These are phyloP conservation scores for Blastobotrys terrestris DNA, from an alignment of 805 yeast species.

Conservation along the genomic window DNA sequence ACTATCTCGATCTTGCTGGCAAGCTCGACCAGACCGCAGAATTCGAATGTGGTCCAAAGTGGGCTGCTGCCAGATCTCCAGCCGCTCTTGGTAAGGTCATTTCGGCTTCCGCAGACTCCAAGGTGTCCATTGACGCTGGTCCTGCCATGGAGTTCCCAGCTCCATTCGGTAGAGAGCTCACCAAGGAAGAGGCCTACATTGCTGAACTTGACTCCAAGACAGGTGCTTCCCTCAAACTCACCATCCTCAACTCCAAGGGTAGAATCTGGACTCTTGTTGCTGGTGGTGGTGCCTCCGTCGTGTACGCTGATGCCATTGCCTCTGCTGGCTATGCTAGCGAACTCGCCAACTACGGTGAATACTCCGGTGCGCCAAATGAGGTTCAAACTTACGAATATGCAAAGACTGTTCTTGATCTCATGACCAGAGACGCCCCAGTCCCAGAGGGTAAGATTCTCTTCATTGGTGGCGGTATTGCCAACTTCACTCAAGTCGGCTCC, in stretches of 20 bases:
- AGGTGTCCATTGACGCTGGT: slow-evolving; percentile 36
- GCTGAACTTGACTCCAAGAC: slow-evolving; percentile 44
- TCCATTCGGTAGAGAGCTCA: slow-evolving; percentile 41
- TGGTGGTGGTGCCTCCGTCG: slow-evolving; percentile 45
- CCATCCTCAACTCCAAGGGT: slow-evolving; percentile 38
- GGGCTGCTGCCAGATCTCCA: slow-evolving; percentile 43
- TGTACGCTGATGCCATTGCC: slow-evolving; percentile 43
- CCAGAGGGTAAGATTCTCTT: slow-evolving; percentile 39
- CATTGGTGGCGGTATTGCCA: slow-evolving; percentile 44
- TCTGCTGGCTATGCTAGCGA: slow-evolving; percentile 40
- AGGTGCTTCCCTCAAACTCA: slow-evolving; percentile 42
- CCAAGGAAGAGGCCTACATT: slow-evolving; percentile 41
- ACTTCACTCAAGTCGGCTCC: slow-evolving; percentile 43
- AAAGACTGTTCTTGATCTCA: slow-evolving; percentile 40
- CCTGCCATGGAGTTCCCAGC: slow-evolving; percentile 46
- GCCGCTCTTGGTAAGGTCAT: slow-evolving; percentile 34
- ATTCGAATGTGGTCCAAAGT: slow-evolving; percentile 43
- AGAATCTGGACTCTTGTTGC: slow-evolving; percentile 44
- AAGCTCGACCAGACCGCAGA: slow-evolving; percentile 45
- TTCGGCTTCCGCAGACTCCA: slow-evolving; percentile 17
- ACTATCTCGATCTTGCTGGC: slow-evolving; percentile 43
- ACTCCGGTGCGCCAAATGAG: slow-evolving; percentile 45
- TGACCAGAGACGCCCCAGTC: slow-evolving; percentile 37
- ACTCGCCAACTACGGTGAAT: slow-evolving; percentile 43
- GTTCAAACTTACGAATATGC: slow-evolving; percentile 43